Evolutionary conservation across 768 basidiomycete species (phyloP).

Genomic region (Rhodosporidiobolus sp.): DNA sequence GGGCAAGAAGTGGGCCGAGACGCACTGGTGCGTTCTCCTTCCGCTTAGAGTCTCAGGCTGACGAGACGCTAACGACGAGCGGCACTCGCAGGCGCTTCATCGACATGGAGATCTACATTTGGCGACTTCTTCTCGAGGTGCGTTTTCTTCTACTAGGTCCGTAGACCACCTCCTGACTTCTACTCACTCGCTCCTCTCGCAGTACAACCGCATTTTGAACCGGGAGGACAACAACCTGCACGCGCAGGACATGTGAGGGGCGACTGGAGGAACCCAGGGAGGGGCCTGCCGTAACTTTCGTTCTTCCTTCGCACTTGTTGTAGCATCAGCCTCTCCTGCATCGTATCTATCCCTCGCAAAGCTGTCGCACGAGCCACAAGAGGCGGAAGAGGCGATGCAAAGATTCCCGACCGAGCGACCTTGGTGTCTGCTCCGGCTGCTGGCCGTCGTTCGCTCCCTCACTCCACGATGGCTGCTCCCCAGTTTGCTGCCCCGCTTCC

Average conservation of each 20-base stretch:
- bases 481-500: constrained; percentile 21
- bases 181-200: no score
- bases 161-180: neutral
- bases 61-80: neutral
- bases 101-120: constrained; percentile 51
- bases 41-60: no score
- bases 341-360: no score
- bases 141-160: neutral
- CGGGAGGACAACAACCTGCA: constrained; percentile 35
- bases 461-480: constrained; percentile 11
- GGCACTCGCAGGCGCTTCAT: constrained; percentile 47
- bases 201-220: constrained; percentile 39
- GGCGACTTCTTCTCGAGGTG: constrained; percentile 48
- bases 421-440: no score
- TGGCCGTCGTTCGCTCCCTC: neutral
- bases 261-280: neutral
- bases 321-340: neutral
- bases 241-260: constrained; percentile 29
- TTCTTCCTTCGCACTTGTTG: neutral
- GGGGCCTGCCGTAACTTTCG: neutral
- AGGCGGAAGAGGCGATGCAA: no score
- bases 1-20: constrained; percentile 48
- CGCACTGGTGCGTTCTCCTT: constrained; percentile 21
- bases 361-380: no score
- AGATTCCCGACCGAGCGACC: no score